Conservation (phyloP, 305 asterid genomes). For the Fraxinus latifolia region DNA sequence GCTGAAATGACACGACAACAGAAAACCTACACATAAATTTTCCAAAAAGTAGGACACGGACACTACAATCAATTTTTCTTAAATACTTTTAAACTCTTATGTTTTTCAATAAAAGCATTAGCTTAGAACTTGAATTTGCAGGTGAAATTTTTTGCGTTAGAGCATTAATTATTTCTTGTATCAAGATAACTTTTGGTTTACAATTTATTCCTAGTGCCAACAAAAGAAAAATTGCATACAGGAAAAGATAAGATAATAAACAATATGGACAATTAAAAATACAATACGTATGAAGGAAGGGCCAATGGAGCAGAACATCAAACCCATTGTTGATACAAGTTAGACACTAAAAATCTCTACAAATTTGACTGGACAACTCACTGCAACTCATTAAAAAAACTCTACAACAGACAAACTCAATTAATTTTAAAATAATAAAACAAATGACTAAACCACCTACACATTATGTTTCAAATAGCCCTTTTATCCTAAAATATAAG, state of each 20-base stretch:
- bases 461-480: background rate
- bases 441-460: background rate
- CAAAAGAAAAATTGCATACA: background rate
- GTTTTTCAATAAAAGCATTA: background rate
- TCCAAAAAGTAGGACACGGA: background rate
- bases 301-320: background rate
- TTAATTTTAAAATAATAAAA: background rate
- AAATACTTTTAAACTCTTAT: background rate
- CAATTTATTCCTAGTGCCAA: background rate
- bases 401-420: background rate
- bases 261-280: background rate
- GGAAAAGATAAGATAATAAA: background rate
- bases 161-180: background rate
- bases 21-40: background rate
- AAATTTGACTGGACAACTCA: background rate
- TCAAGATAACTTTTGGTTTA: background rate
- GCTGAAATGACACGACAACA: background rate
- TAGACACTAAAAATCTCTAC: background rate
- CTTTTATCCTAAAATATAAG: background rate
- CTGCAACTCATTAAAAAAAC: background rate
- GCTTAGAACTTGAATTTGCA: background rate
- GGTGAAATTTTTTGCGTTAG: background rate
- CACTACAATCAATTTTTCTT: background rate
- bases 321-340: background rate
- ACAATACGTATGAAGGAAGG: background rate